Evolutionary conservation across 768 basidiomycete genomes (phyloP), one percentile per base, ranked within the genome.

Genomic region (Termitomyces heimii): DNA sequence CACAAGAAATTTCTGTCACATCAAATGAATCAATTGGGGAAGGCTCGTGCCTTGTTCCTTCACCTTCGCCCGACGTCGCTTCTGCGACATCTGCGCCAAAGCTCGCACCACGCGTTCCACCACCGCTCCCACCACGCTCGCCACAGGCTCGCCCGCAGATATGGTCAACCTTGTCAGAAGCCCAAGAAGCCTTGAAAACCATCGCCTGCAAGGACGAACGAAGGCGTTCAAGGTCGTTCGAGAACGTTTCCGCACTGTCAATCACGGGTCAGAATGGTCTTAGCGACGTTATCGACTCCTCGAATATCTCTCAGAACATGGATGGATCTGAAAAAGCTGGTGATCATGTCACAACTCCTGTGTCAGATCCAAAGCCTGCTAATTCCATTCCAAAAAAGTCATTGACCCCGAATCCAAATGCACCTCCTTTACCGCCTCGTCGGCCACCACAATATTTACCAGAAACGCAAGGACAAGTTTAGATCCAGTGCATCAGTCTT

Each of bases 171-270:
- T 50, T 66, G 55, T 64, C 62, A 34, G 64, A 53, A 1, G 82
- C 86, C 4, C 81, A 82, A 22, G 77, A 80, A 42, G 76, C 77
- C 12, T 73, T 88, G 28, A 81, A 85, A 70, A 76, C 74, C 40
- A 85, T 88, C 53, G 84, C 71, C 29, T 68, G 72, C 10, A 76
- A 71, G 59, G 80, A 82, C 59, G 74, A 75, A 52, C 69, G 62
- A 54, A 70, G 67, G 51, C 61, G 69, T 32, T 55, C 44, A 18
- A 5, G 7, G 24, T 32, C 52, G 18, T 55, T 42, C 35, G 62
- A 52, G 18, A 55, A 39, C 44, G 44, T 45, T 34, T 26, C 32
- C 26, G 48, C 40, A 3, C 16, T 50, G 26, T n/a, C 53, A 35
- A 51, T 44, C 32, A 52, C 44, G 24, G 42, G 50, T 60, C 32